These are phyloP conservation scores for Chlorophyllum brunneum DNA, from an alignment of 768 basidiomycete species.

Conservation along the genomic window DNA sequence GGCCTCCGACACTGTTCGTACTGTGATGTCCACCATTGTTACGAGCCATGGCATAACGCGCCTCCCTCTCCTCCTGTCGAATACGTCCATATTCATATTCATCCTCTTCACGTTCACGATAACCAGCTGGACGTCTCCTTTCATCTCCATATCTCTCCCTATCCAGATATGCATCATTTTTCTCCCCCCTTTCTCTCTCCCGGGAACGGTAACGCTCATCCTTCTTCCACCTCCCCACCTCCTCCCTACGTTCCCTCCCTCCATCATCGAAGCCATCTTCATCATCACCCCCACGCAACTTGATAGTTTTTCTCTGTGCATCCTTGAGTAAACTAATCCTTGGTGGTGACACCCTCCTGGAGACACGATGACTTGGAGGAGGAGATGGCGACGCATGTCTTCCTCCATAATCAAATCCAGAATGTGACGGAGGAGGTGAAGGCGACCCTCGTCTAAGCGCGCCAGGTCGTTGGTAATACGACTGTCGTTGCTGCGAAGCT, in stretches of 20 bases:
- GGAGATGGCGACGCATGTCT: not conserved
- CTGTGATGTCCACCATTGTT: not conserved
- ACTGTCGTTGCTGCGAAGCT: conserved; percentile 13
- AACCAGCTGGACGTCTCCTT: conserved; percentile 1
- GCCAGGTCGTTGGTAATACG: not conserved
- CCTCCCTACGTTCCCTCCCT: conserved; percentile 9
- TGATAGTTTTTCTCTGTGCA: conserved; percentile 9
- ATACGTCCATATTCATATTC: conserved; percentile 23
- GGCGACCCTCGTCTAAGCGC: not conserved
- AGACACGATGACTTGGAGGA: not conserved
- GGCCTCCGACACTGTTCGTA: conserved; percentile 6
- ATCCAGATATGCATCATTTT: conserved; percentile 16
- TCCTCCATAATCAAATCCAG: not conserved
- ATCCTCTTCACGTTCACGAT: conserved; percentile 10
- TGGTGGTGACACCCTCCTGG: conserved; percentile 6
- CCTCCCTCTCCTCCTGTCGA: conserved; percentile 12
- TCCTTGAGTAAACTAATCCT: conserved; percentile 9
- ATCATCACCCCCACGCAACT: conserved; percentile 1
- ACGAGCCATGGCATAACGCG: conserved; percentile 1
- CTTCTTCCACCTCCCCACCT: conserved; percentile 17
- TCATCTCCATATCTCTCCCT: conserved; percentile 14
- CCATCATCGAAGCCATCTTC: conserved; percentile 8
- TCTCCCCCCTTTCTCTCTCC: conserved; percentile 11
- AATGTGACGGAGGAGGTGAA: conserved; percentile 3
- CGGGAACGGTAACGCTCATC: conserved; percentile 8